A percentile compares a stretch with the other conserved stretches of the same genome.
Evolutionary conservation across 2,329 filamentous ascomycete species (phyloP).

Genomic region (Huntiella decipiens): DNA sequence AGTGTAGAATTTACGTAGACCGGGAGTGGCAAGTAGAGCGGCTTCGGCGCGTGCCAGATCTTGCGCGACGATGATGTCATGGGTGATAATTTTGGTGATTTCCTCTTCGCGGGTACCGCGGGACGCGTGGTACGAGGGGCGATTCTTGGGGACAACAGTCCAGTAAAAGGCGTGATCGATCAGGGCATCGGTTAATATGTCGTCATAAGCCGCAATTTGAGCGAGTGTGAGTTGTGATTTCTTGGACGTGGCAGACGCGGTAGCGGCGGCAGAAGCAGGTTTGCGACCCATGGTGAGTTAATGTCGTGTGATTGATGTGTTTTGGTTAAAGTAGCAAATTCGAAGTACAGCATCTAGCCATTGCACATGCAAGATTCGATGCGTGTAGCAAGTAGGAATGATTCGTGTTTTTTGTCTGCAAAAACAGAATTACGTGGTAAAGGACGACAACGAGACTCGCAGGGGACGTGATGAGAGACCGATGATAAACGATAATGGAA

Average conservation of each 20-base stretch:
- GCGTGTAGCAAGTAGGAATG: no score
- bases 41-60: conserved; percentile 52
- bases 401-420: no score
- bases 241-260: conserved; percentile 20
- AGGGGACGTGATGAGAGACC: no score
- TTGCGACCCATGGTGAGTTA: conserved; percentile 5
- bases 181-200: conserved; percentile 84
- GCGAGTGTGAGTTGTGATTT: conserved; percentile 64
- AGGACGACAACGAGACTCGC: no score
- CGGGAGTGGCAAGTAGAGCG: conserved; percentile 51
- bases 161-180: conserved; percentile 97
- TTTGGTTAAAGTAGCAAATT: no score
- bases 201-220: conserved; percentile 83
- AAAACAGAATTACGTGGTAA: no score
- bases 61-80: conserved; percentile 54
- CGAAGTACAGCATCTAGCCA: no score
- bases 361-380: no score
- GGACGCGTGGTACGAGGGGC: conserved; percentile 65
- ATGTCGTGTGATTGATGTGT: neutral
- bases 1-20: conserved; percentile 51
- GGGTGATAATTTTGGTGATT: conserved; percentile 40
- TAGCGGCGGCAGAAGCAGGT: neutral
- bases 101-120: conserved; percentile 54
- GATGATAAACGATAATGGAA: no score
- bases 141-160: conserved; percentile 90